Evolutionary conservation across 2,329 filamentous ascomycete genomes (phyloP).

Genomic region (Sphaerostilbella broomeana): DNA sequence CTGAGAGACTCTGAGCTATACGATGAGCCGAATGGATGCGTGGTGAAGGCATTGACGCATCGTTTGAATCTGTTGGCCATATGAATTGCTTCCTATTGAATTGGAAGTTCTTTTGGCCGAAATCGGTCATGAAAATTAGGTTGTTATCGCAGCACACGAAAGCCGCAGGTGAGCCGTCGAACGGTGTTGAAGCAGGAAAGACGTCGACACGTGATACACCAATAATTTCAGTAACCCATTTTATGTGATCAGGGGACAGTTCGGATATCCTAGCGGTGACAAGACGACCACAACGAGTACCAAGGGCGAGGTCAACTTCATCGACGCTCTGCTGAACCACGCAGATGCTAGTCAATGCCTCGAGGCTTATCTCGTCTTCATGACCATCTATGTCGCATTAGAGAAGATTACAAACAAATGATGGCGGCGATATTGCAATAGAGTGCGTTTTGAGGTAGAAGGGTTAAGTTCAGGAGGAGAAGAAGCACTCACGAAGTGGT

Average conservation of each 20-base stretch:
- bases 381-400: background rate
- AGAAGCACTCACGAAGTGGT: too few relatives aligned
- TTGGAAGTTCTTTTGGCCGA: conserved; percentile 21
- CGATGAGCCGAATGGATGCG: conserved; percentile 42
- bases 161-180: conserved; percentile 24
- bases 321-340: conserved; percentile 22
- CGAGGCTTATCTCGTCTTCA: conserved; percentile 16
- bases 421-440: too few relatives aligned
- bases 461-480: too few relatives aligned
- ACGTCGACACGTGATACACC: conserved; percentile 32
- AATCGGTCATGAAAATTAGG: conserved; percentile 37
- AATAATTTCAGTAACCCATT: conserved; percentile 27
- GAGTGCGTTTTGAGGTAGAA: too few relatives aligned
- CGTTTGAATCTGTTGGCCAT: conserved; percentile 45
- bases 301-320: conserved; percentile 33
- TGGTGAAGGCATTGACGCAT: conserved; percentile 39
- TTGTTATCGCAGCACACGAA: conserved; percentile 45
- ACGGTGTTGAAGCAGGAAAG: conserved; percentile 21
- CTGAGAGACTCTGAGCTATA: conserved; percentile 34
- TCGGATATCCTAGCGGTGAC: conserved; percentile 31
- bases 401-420: too few relatives aligned
- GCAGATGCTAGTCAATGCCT: conserved; percentile 43
- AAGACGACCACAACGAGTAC: conserved; percentile 48
- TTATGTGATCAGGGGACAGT: conserved; percentile 18
- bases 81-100: conserved; percentile 40